phyloP scores from a whole-genome alignment of 495 filamentous ascomycete species.

The Penicillium subrubescens region DNA sequence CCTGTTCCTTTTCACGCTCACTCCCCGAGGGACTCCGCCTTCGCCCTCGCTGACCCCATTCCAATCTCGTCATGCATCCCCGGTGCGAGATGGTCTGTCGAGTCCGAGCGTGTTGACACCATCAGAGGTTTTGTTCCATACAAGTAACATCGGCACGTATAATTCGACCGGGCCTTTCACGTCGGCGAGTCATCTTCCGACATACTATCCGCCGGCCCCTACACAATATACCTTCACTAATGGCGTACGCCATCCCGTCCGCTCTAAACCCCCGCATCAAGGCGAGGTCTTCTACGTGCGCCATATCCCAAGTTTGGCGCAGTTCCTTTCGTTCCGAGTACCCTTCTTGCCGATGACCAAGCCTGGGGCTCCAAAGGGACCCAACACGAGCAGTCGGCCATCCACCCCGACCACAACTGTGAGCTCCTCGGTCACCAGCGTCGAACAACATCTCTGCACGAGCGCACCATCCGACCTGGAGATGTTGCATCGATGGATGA shows the following conservation, averaged over 20 bases:
- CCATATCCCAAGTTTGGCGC: conserved; percentile 76
- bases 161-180: conserved; percentile 69
- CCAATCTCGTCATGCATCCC: conserved; percentile 61
- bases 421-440: conserved; percentile 28
- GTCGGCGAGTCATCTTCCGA: conserved; percentile 79
- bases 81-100: conserved; percentile 49
- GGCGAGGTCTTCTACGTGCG: conserved; percentile 88
- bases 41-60: conserved; percentile 58
- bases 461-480: conserved; percentile 62
- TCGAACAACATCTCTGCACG: conserved; percentile 33
- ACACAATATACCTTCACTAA: conserved; percentile 79
- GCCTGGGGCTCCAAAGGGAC: neutral
- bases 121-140: conserved; percentile 29
- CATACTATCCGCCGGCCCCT: conserved; percentile 84
- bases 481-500: conserved; percentile 88
- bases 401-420: conserved; percentile 29
- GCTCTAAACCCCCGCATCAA: conserved; percentile 86
- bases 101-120: conserved; percentile 17
- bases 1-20: conserved; percentile 82
- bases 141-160: conserved; percentile 60
- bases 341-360: conserved; percentile 50
- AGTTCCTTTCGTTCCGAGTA: conserved; percentile 87
- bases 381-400: conserved; percentile 11
- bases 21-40: conserved; percentile 51
- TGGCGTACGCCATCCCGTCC: conserved; percentile 79